A percentile compares a stretch with the other conserved stretches of the same genome.
phyloP scores from a whole-genome alignment of 495 filamentous ascomycete species.

The Articulospora tetracladia region DNA sequence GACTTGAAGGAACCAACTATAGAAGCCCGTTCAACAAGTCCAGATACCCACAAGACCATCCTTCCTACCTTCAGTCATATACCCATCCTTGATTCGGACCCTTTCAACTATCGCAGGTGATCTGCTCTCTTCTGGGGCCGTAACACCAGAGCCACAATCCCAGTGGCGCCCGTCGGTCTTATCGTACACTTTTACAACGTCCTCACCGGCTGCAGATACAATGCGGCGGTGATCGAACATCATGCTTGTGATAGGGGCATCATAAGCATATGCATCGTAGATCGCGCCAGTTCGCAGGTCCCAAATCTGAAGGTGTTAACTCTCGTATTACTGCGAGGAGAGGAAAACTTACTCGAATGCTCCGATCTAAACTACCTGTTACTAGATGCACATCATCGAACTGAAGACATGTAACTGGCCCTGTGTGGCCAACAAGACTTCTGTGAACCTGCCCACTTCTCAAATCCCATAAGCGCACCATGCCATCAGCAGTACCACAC shows the following conservation, averaged over 20 bases:
- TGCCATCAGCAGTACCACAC: conserved; percentile 97
- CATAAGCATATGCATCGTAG: conserved; percentile 93
- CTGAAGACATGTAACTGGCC: conserved; percentile 90
- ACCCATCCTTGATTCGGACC: conserved; percentile 91
- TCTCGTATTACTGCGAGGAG: not conserved
- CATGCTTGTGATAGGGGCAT: conserved; percentile 91
- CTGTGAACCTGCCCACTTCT: conserved; percentile 93
- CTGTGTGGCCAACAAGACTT: conserved; percentile 94
- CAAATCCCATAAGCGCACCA: conserved; percentile 97
- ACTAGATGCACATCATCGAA: conserved; percentile 96
- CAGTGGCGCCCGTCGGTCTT: conserved; percentile 94
- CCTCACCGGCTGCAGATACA: conserved; percentile 84
- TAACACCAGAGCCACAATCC: conserved; percentile 87
- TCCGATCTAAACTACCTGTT: conserved; percentile 89
- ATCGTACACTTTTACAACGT: conserved; percentile 95
- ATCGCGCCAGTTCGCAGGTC: conserved; percentile 96
- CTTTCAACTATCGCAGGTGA: conserved; percentile 71
- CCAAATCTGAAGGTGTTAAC: conserved; percentile 70
- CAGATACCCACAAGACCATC: conserved; percentile 90
- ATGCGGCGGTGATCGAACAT: conserved; percentile 94
- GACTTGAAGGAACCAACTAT: too few species aligned
- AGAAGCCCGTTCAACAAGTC: conserved; percentile 64
- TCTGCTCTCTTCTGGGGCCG: conserved; percentile 56
- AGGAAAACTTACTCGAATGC: conserved; percentile 74
- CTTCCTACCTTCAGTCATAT: conserved; percentile 83